These are phyloP conservation scores for Chionographis japonica DNA, from an alignment of 106 monocot genomes.

Conservation along the genomic window DNA sequence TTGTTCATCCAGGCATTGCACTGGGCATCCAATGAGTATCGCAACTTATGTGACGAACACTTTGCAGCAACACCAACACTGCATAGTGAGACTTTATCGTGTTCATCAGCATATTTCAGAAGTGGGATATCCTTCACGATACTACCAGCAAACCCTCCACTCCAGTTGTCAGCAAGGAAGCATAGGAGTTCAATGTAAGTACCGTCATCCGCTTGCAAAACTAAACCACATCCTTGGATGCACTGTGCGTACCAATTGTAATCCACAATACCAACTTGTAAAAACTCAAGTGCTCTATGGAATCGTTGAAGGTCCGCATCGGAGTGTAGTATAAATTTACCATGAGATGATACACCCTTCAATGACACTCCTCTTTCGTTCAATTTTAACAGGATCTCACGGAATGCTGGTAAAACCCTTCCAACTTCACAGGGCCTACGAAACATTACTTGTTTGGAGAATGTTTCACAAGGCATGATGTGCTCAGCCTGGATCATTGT, in stretches of 20 bases:
- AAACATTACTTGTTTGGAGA: not conserved
- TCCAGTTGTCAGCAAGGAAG: conserved; percentile 4
- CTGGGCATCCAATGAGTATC: not conserved
- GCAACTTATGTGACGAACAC: not conserved
- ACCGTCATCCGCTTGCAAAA: not conserved
- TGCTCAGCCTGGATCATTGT: not conserved
- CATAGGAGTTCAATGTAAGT: not conserved
- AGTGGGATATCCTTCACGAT: not conserved
- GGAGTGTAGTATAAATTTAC: not conserved
- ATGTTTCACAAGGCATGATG: not conserved
- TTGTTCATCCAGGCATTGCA: not conserved
- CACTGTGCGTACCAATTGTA: not conserved
- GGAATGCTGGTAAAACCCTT: not conserved
- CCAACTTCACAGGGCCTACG: not conserved
- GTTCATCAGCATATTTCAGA: not conserved
- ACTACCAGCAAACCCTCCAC: not conserved
- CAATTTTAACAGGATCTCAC: not conserved
- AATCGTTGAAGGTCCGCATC: not conserved
- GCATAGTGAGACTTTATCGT: not conserved
- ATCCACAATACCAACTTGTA: not conserved
- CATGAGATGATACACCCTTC: not conserved
- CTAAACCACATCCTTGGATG: not conserved
- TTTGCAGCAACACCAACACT: not conserved
- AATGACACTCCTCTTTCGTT: not conserved
- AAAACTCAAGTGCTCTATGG: not conserved